Evolutionary conservation across 345 rosid species (phyloP).

Genomic region (Eucalyptus camaldulensis): DNA sequence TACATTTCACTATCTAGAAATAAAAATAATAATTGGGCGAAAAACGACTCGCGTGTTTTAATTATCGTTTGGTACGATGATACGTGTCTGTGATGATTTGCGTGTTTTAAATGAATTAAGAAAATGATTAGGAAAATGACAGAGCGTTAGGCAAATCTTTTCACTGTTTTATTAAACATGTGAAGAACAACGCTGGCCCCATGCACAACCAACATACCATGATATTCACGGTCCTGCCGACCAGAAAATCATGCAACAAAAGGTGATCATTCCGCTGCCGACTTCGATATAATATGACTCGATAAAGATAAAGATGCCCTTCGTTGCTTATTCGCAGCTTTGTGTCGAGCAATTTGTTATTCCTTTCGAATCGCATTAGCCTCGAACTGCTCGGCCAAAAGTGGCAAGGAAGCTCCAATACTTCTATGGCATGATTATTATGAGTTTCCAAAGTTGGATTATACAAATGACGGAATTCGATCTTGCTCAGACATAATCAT

Average conservation of each 20-base stretch:
- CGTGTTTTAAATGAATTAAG: background rate
- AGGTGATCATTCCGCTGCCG: background rate
- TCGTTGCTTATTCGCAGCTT: background rate
- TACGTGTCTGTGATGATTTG: background rate
- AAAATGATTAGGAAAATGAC: background rate
- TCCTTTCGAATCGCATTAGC: background rate
- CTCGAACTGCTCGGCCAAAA: background rate
- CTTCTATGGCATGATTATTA: background rate
- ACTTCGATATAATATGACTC: background rate
- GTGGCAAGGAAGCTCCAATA: background rate
- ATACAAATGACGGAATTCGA: background rate
- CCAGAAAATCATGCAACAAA: background rate
- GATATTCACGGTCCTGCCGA: background rate
- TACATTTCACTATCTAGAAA: background rate
- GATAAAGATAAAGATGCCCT: background rate
- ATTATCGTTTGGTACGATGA: background rate
- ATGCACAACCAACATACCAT: background rate
- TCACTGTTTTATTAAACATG: background rate
- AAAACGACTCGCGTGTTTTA: background rate
- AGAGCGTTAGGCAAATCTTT: background rate
- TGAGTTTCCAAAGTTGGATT: background rate
- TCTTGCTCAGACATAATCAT: background rate
- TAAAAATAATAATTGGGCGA: background rate
- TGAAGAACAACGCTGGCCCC: background rate
- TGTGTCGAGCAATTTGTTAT: background rate